Evolutionary conservation across 129 eudicot genomes (phyloP).

Genomic region (Lactuca sativa): DNA sequence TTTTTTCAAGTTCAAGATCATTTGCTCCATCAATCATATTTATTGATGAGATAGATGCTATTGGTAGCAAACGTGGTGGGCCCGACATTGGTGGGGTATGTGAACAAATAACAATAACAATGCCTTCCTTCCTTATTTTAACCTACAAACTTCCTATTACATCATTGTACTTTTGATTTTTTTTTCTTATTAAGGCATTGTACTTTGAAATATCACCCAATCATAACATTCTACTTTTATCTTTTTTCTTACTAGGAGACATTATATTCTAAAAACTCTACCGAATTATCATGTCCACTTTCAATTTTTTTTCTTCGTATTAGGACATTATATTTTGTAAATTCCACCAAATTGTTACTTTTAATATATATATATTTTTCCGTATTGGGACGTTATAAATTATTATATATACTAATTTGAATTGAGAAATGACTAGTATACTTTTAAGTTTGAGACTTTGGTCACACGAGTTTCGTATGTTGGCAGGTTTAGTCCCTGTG

Average conservation of each 20-base stretch:
- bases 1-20: conserved; percentile 82
- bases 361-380: too few relatives aligned
- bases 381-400: background rate
- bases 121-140: conserved; percentile 18
- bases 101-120: background rate
- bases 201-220: background rate
- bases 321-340: too few relatives aligned
- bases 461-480: too few relatives aligned
- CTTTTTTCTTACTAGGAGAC: too few relatives aligned
- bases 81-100: conserved; percentile 98
- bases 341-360: background rate
- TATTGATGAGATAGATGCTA: conserved; percentile 97
- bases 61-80: conserved; percentile 99
- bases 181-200: background rate
- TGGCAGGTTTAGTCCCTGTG: too few relatives aligned
- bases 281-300: too few relatives aligned
- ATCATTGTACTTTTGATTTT: background rate
- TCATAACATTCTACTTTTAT: too few relatives aligned
- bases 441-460: too few relatives aligned
- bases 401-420: too few relatives aligned
- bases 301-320: background rate
- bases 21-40: conserved; percentile 91
- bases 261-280: too few relatives aligned
- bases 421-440: too few relatives aligned
- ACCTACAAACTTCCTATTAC: background rate